These are phyloP conservation scores for Apiotrichum gracile DNA, from an alignment of 1,284 basidiomycete species.

Conservation along the genomic window DNA sequence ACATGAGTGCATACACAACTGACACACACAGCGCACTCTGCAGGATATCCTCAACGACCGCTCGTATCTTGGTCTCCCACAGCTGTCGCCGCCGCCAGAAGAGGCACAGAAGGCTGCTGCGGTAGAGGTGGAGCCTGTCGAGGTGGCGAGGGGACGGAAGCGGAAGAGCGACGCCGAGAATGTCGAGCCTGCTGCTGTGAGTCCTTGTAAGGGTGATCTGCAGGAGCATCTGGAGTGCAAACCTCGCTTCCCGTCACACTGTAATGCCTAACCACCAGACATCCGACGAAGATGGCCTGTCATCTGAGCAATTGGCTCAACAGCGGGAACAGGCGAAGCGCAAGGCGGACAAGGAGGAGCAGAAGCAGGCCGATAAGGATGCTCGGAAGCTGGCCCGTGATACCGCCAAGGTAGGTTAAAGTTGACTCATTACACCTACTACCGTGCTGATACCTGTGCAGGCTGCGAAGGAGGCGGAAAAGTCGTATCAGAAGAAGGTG, in stretches of 20 bases:
- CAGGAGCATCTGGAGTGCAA: no score
- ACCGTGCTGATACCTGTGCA: neutral
- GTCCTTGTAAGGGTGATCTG: no score
- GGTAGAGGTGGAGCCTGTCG: no score
- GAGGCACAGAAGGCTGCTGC: no score
- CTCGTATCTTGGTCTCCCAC: neutral
- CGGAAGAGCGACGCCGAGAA: no score
- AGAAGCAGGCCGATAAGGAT: slow-evolving; percentile 27
- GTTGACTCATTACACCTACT: no score
- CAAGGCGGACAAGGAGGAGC: slow-evolving; percentile 1
- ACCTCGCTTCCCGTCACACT: no score
- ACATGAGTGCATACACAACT: no score
- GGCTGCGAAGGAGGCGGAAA: slow-evolving; percentile 38
- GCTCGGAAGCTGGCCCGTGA: slow-evolving; percentile 30
- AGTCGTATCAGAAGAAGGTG: slow-evolving; percentile 35
- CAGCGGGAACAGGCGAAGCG: neutral
- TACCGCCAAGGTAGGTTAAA: slow-evolving; percentile 29
- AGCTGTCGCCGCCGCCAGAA: no score
- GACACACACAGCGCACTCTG: neutral
- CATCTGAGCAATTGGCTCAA: neutral
- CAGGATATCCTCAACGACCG: neutral
- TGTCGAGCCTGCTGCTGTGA: no score
- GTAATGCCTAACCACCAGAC: neutral
- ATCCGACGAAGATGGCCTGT: neutral
- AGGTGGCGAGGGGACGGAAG: neutral